These are phyloP conservation scores for Comarum palustre DNA, from an alignment of 306 rosid species.

Conservation along the genomic window DNA sequence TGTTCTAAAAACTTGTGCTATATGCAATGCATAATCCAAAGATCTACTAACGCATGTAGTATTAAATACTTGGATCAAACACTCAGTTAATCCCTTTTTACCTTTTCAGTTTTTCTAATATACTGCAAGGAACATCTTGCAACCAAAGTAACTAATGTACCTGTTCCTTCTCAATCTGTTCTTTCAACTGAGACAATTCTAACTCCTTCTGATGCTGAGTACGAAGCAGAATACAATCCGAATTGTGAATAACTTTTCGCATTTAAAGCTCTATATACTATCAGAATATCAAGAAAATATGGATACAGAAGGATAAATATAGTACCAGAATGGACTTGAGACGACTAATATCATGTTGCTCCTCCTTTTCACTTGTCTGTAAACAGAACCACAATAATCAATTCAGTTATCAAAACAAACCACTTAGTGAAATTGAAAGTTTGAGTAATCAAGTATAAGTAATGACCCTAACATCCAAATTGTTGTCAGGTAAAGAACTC, in stretches of 20 bases:
- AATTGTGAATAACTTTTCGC: slow-evolving; percentile 16
- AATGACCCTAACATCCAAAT: slow-evolving; percentile 54
- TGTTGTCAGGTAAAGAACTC: slow-evolving; percentile 34
- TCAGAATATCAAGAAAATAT: slow-evolving; percentile 12
- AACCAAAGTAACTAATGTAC: slow-evolving; percentile 40
- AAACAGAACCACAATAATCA: slow-evolving; percentile 20
- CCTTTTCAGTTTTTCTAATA: not conserved
- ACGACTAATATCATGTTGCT: slow-evolving; percentile 53
- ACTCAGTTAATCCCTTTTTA: not conserved
- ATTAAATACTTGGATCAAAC: not conserved
- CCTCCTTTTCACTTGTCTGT: slow-evolving; percentile 51
- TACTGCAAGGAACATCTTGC: not conserved
- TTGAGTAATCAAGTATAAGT: slow-evolving; percentile 5
- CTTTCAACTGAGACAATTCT: slow-evolving; percentile 71
- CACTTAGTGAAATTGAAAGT: slow-evolving; percentile 18
- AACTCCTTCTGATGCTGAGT: slow-evolving; percentile 77
- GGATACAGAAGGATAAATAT: slow-evolving; percentile 19
- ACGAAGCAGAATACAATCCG: slow-evolving; percentile 25
- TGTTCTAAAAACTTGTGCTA: not conserved
- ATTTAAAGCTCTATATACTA: slow-evolving; percentile 6
- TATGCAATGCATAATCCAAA: not conserved
- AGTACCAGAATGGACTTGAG: slow-evolving; percentile 87
- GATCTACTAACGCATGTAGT: slow-evolving; percentile 4
- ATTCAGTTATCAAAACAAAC: not conserved
- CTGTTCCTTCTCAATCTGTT: slow-evolving; percentile 78